Percentiles rank a stretch among this genome's conserved stretches.
phyloP scores from a whole-genome alignment of 257 asterid species.

The Nemophila menziesii region DNA sequence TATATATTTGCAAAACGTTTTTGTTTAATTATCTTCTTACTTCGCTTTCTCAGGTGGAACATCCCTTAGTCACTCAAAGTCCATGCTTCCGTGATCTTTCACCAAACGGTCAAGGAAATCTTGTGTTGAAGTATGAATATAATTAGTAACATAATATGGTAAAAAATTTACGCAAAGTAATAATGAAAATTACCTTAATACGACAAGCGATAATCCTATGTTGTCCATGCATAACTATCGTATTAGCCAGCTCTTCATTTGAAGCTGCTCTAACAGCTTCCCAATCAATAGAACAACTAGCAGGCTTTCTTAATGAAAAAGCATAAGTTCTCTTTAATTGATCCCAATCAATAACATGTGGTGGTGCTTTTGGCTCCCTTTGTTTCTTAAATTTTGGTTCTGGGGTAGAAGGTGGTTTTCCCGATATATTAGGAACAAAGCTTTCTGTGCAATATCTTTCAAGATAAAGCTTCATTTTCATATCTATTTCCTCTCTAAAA shows the following conservation, averaged over 20 bases:
- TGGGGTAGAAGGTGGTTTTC: not conserved
- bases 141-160: too few relatives aligned
- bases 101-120: slow-evolving; percentile 28
- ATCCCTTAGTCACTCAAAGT: slow-evolving; percentile 63
- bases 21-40: slow-evolving; percentile 16
- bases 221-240: slow-evolving; percentile 37
- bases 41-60: slow-evolving; percentile 39
- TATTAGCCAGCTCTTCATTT: slow-evolving; percentile 15
- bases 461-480: too few relatives aligned
- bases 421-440: too few relatives aligned
- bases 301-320: slow-evolving; percentile 8
- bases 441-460: not conserved
- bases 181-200: slow-evolving; percentile 35
- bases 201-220: slow-evolving; percentile 27
- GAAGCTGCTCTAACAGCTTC: slow-evolving; percentile 40
- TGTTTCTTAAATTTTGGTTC: slow-evolving; percentile 5
- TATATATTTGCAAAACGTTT: not conserved
- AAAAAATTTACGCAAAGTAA: not conserved
- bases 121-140: slow-evolving; percentile 19
- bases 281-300: slow-evolving; percentile 43
- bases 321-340: slow-evolving; percentile 21
- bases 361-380: slow-evolving; percentile 9
- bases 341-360: slow-evolving; percentile 43
- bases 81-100: slow-evolving; percentile 36
- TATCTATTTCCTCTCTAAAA: too few relatives aligned